A percentile compares a stretch with the other conserved stretches of the same genome.
These are phyloP conservation scores for Aspergillus incahuasiensis DNA, from an alignment of 495 filamentous ascomycete species.

Conservation along the genomic window DNA sequence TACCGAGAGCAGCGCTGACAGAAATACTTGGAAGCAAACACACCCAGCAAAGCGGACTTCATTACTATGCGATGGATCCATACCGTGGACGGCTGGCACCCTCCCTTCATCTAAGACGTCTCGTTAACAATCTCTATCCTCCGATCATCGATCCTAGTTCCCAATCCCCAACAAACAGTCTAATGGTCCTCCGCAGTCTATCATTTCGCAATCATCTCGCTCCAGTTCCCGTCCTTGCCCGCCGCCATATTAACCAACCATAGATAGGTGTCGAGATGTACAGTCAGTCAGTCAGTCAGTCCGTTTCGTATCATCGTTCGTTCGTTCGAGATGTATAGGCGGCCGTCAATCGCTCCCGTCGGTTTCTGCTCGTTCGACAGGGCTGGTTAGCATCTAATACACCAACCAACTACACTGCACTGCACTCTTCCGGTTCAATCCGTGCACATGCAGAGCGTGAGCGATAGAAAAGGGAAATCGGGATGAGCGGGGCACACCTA, in stretches of 20 bases:
- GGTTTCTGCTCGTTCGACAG: not conserved
- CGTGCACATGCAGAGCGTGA: too few species aligned
- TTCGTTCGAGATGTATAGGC: conserved; percentile 13
- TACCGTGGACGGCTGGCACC: too few species aligned
- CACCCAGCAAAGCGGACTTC: too few species aligned
- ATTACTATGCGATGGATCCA: too few species aligned
- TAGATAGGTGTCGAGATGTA: conserved; percentile 7
- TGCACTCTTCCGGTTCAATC: too few species aligned
- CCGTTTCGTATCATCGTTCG: not conserved
- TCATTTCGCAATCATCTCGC: not conserved
- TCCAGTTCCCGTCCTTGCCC: not conserved
- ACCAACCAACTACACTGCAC: too few species aligned
- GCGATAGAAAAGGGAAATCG: too few species aligned
- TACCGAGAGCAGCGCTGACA: too few species aligned
- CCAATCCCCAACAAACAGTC: not conserved
- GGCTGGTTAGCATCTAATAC: not conserved
- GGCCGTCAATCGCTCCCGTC: conserved; percentile 6
- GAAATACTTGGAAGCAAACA: too few species aligned
- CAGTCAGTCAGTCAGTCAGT: not conserved
- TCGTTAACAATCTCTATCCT: not conserved
- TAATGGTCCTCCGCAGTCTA: conserved; percentile 8
- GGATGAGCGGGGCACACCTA: conserved; percentile 1
- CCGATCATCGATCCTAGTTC: not conserved
- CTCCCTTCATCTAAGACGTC: too few species aligned
- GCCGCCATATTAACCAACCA: not conserved